These are phyloP conservation scores for Trichoderma simmonsii DNA, from an alignment of 2,329 filamentous ascomycete species.

Conservation along the genomic window DNA sequence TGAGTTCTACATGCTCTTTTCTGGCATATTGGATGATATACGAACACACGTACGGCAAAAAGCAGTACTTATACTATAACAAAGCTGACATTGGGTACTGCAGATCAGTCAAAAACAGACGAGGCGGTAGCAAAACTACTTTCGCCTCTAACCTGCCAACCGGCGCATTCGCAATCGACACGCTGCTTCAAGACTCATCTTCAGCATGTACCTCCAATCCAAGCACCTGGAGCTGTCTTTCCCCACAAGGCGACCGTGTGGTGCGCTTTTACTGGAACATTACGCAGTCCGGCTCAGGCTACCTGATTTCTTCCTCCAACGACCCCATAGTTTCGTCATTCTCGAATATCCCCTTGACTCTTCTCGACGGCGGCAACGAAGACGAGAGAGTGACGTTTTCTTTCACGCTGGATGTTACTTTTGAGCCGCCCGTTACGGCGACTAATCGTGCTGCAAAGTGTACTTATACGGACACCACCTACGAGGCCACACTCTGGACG, in stretches of 20 bases:
- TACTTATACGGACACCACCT: conserved; percentile 53
- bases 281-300: conserved; percentile 38
- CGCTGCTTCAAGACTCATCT: conserved; percentile 51
- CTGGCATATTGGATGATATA: background rate
- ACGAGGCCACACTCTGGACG: conserved; percentile 61
- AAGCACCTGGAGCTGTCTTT: conserved; percentile 61
- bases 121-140: background rate
- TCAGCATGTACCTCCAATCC: conserved; percentile 58
- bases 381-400: conserved; percentile 59
- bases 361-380: conserved; percentile 45
- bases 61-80: background rate
- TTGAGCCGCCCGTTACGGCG: conserved; percentile 47
- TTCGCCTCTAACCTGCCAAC: conserved; percentile 47
- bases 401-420: conserved; percentile 49
- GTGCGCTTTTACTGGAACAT: conserved; percentile 64
- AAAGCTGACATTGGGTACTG: background rate
- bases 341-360: conserved; percentile 46
- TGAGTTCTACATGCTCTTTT: conserved; percentile 24
- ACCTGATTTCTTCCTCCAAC: conserved; percentile 52
- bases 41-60: background rate
- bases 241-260: conserved; percentile 43
- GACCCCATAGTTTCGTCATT: conserved; percentile 58
- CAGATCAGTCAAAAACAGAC: background rate
- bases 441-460: conserved; percentile 50
- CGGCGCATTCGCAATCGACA: conserved; percentile 60